These are phyloP conservation scores for Scedosporium minutisporum DNA, from an alignment of 2,329 filamentous ascomycete genomes.

Conservation along the genomic window DNA sequence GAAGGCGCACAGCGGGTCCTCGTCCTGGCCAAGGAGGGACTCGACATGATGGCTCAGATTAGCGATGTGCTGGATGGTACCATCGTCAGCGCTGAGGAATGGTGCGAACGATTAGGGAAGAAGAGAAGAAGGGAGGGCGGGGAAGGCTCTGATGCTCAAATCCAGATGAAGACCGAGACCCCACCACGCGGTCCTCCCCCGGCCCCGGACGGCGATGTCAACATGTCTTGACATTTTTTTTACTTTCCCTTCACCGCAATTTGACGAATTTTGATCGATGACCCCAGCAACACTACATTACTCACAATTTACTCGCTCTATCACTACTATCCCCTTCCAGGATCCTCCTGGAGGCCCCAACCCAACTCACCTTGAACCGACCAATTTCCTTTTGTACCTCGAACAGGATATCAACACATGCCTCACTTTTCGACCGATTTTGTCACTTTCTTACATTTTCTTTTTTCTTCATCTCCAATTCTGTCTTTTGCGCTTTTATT, in stretches of 20 bases:
- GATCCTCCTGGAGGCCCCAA: too few relatives aligned
- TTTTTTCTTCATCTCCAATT: background rate
- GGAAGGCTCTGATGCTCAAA: background rate
- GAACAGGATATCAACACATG: background rate
- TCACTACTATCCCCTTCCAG: too few relatives aligned
- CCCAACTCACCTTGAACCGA: too few relatives aligned
- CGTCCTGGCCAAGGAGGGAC: constrained; percentile 76
- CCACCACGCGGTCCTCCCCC: constrained; percentile 14
- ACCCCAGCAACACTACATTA: too few relatives aligned
- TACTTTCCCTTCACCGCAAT: background rate
- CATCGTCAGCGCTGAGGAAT: constrained; percentile 80
- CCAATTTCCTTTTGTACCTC: too few relatives aligned
- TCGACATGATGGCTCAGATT: constrained; percentile 92
- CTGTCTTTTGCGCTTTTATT: background rate
- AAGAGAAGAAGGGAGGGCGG: constrained; percentile 9
- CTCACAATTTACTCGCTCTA: too few relatives aligned
- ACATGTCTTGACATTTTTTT: constrained; percentile 14
- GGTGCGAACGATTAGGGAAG: constrained; percentile 69
- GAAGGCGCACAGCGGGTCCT: constrained; percentile 68
- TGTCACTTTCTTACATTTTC: background rate
- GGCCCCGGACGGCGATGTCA: constrained; percentile 18
- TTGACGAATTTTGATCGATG: background rate
- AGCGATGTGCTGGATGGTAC: constrained; percentile 82
- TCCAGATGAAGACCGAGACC: constrained; percentile 6
- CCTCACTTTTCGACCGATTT: background rate